Evolutionary conservation across 2,329 filamentous ascomycete genomes (phyloP).

Genomic region (Ambrosiella beaveri): DNA sequence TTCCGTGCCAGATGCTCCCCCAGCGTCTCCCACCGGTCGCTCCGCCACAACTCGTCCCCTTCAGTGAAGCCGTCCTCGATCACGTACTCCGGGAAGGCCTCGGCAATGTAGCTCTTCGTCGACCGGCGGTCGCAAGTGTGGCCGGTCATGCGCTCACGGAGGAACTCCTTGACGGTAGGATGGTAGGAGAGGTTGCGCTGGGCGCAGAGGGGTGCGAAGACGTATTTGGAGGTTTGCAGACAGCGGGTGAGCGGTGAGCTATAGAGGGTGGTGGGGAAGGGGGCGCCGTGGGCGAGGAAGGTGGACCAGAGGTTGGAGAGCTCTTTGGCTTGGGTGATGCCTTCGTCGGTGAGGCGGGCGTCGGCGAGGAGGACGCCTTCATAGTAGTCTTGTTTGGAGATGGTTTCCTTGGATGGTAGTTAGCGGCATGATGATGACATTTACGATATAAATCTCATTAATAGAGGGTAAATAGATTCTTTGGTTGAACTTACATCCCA

Average conservation of each 20-base stretch:
- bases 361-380: constrained; percentile 25
- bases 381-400: constrained; percentile 25
- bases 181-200: constrained; percentile 25
- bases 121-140: constrained; percentile 45
- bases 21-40: constrained; percentile 30
- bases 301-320: constrained; percentile 35
- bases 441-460: no score
- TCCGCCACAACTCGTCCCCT: constrained; percentile 34
- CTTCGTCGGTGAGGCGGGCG: constrained; percentile 32
- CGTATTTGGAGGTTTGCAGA: constrained; percentile 35
- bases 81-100: constrained; percentile 30
- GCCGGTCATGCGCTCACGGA: constrained; percentile 41
- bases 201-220: constrained; percentile 27
- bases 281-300: constrained; percentile 29
- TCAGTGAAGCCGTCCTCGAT: constrained; percentile 40
- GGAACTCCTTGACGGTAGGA: constrained; percentile 38
- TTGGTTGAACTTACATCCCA: constrained; percentile 30
- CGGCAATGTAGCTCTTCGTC: constrained; percentile 28
- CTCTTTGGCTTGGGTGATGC: constrained; percentile 33
- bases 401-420: constrained; percentile 18
- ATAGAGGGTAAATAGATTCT: no score
- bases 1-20: constrained; percentile 28
- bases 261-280: constrained; percentile 36
- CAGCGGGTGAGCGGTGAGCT: constrained; percentile 41
- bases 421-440: neutral